A percentile compares a stretch with the other conserved stretches of the same genome.
Conservation (phyloP, 306 rosid genomes). For the Datisca glomerata region DNA sequence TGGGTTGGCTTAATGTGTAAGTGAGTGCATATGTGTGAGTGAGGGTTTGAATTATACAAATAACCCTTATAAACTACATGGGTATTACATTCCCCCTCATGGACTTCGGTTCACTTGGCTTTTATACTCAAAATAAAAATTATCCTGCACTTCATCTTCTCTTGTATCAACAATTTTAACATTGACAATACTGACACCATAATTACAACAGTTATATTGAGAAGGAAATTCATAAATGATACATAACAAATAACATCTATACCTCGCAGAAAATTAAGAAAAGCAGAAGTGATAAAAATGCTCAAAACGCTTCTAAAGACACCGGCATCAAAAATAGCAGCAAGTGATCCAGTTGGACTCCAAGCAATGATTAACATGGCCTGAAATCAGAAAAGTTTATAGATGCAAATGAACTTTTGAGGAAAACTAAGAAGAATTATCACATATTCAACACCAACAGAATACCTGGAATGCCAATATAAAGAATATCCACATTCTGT, state of each 20-base stretch:
- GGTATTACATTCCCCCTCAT: no score
- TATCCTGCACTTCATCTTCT: no score
- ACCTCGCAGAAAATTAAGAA: constrained; percentile 95
- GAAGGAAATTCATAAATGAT: neutral
- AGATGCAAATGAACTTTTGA: neutral
- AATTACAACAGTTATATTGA: neutral
- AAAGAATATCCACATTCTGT: constrained; percentile 96
- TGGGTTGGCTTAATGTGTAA: no score
- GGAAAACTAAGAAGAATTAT: constrained; percentile 5
- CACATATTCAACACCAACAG: constrained; percentile 9
- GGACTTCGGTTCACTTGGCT: no score
- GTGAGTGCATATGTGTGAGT: no score
- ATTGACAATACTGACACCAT: constrained; percentile 3
- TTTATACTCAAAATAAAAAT: no score
- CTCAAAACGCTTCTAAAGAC: constrained; percentile 73
- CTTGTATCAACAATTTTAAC: no score
- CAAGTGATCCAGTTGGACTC: constrained; percentile 67
- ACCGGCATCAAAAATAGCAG: constrained; percentile 47
- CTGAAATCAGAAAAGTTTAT: constrained; percentile 34
- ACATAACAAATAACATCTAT: constrained; percentile 1
- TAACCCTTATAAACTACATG: no score
- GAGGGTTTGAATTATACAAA: no score
- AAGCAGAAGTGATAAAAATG: constrained; percentile 76
- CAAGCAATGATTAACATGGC: constrained; percentile 90
- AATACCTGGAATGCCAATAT: constrained; percentile 92